Evolutionary conservation across 2,329 filamentous ascomycete genomes (phyloP).

Genomic region (Claviceps arundinis): DNA sequence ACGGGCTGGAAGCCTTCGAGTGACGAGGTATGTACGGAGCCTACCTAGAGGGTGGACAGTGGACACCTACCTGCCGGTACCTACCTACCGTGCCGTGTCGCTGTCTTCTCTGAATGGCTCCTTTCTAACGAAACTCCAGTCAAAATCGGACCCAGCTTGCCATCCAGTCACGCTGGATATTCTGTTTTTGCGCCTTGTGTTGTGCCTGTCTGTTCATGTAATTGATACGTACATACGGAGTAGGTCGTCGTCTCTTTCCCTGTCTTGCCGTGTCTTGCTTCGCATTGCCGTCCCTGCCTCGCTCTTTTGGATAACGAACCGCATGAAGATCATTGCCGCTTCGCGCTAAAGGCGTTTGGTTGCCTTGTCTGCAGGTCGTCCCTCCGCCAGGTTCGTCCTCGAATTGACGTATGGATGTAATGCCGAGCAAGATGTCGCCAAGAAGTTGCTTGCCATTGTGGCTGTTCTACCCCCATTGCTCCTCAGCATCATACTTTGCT

Average conservation of each 20-base stretch:
- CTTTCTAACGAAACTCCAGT: conserved; percentile 1
- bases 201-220: too few species aligned
- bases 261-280: neutral
- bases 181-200: too few species aligned
- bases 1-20: conserved; percentile 1
- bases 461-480: neutral
- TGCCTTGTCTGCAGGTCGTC: neutral
- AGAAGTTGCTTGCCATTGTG: neutral
- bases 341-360: neutral
- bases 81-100: conserved; percentile 4
- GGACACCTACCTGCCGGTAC: neutral
- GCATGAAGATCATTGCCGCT: neutral
- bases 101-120: conserved; percentile 1
- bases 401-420: neutral
- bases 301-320: neutral
- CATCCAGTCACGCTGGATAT: neutral
- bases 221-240: too few species aligned
- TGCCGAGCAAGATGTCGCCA: too few species aligned
- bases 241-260: too few species aligned
- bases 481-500: neutral
- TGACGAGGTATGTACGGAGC: conserved; percentile 3
- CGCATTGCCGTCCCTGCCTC: neutral
- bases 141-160: neutral
- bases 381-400: neutral
- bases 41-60: conserved; percentile 3